Evolutionary conservation across 768 basidiomycete species (phyloP), one percentile per base, ranked within the genome.

Genomic region (Lactarius pseudohatsudake): DNA sequence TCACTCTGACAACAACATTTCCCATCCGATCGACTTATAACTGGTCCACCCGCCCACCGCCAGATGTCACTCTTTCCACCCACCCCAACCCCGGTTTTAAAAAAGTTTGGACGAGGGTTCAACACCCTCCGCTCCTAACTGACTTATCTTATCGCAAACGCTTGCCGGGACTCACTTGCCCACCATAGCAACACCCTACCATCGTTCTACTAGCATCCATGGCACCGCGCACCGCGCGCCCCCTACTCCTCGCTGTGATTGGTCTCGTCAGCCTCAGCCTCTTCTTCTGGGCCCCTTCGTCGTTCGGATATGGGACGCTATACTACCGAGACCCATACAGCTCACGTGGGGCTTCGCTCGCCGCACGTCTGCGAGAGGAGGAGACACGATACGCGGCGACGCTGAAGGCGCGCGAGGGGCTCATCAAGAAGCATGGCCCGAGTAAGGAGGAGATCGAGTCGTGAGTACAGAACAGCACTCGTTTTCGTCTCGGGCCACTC

Each of bases 381-480:
- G 66, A 67, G 30, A 5, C 20, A 7, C 66, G 62, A 8, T 67
- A 67, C 28, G 32, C 32, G 0, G 41, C 20, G 41, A 57, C 53
- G 1, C 22, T 67, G 4, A 22, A 8, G 13, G 62, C 22, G 5
- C 57, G 66, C 1, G 20, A 67, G 26, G 34, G 26, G 30, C 16
- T 67, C 6, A 55, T 67, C 32, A 18, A 43, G 28, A 63, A 64
- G 50, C 36, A 41, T 28, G 65, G 65, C 8, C 65, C 65, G 8
- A 53, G 15, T 22, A 64, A 63, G 15, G 66, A 59, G 18, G 5
- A 62, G 2, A 18, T 67, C 5, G 9, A 38, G 11, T 18, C 66
- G 66, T 67, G 62, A 67, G 66, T 61, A 22, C 22, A 7, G 22
- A 22, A 53, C 11, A 7, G 4, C 13, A 50, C 11, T 20, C 4